Evolutionary conservation across 2,329 filamentous ascomycete species (phyloP).

Genomic region (Phaeosphaeriaceae sp.): DNA sequence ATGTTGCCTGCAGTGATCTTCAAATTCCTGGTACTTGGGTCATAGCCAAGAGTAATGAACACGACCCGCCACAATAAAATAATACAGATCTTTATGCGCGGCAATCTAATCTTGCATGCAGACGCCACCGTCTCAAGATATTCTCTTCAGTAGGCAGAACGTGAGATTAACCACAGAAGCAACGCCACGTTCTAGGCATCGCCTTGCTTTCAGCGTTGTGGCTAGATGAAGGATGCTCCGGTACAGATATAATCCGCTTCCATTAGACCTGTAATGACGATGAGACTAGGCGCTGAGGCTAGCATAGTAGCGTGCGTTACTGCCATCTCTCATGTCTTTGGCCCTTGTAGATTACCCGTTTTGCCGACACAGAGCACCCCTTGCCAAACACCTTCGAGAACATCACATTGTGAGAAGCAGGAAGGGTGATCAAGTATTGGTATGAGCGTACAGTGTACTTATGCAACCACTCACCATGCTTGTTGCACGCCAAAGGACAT

Average conservation of each 20-base stretch:
- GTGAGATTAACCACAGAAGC: conserved; percentile 3
- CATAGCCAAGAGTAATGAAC: conserved; percentile 8
- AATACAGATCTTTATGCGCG: conserved; percentile 13
- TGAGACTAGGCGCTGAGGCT: neutral
- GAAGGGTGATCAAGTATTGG: neutral
- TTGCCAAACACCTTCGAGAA: neutral
- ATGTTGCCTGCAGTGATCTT: neutral
- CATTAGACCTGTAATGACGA: conserved; percentile 1
- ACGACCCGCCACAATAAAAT: conserved; percentile 11
- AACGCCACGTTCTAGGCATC: neutral
- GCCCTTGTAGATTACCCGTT: conserved; percentile 1
- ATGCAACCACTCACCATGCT: neutral
- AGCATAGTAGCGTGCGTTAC: neutral
- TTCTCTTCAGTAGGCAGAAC: neutral
- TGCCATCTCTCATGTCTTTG: neutral
- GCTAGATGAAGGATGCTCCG: neutral
- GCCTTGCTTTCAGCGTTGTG: neutral
- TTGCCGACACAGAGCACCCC: neutral
- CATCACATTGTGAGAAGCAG: neutral
- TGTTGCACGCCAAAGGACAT: too few relatives aligned
- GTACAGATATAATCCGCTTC: neutral
- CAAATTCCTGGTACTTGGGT: conserved; percentile 18
- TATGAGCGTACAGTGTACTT: neutral
- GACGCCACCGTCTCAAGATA: neutral
- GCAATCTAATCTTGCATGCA: conserved; percentile 11